Conservation (phyloP, 129 eudicot genomes). For the Kitagawia praeruptora region DNA sequence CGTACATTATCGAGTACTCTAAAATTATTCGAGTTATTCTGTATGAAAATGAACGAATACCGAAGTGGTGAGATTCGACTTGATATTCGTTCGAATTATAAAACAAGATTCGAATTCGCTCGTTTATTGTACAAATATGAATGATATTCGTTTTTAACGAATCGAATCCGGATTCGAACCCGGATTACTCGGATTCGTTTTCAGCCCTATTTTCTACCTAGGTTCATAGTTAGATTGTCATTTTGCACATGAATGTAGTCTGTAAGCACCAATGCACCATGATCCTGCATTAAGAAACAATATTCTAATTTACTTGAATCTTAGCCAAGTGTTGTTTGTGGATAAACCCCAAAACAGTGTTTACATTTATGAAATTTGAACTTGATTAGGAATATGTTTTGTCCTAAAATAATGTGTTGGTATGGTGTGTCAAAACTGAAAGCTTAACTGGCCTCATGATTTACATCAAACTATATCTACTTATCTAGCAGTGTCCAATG, state of each 20-base stretch:
- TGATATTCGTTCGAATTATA: no score
- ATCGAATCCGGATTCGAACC: no score
- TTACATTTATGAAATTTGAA: not conserved
- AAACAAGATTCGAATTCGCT: no score
- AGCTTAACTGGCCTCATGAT: not conserved
- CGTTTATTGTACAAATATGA: no score
- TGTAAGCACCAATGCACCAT: constrained; percentile 1
- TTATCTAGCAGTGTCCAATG: not conserved
- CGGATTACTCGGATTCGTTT: no score
- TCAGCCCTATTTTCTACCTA: no score
- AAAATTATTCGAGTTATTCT: no score
- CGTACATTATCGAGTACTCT: no score
- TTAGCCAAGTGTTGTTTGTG: not conserved
- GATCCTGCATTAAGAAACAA: not conserved
- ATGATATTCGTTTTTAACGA: no score
- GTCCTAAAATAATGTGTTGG: not conserved
- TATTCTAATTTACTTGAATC: not conserved
- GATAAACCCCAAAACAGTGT: not conserved
- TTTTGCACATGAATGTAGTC: not conserved
- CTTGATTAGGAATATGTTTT: not conserved
- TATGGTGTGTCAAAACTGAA: not conserved
- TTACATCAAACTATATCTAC: not conserved
- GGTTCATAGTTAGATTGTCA: not conserved
- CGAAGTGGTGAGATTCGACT: no score
- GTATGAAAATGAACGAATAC: no score